Conservation (phyloP, 2,329 filamentous ascomycete genomes). For the Daldinia sp. region DNA sequence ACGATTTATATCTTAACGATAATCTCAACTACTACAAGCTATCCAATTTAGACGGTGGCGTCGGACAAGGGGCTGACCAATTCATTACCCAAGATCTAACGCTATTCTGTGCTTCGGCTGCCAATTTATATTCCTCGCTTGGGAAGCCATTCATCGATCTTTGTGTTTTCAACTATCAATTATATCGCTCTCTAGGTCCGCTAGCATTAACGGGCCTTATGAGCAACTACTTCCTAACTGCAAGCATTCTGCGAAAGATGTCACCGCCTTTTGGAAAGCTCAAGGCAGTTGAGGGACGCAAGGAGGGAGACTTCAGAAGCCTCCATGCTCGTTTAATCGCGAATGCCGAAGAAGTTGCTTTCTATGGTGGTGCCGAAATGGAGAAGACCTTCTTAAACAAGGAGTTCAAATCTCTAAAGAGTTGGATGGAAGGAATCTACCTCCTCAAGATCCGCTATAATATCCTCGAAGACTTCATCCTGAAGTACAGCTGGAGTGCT, state of each 20-base stretch:
- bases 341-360: constrained; percentile 97
- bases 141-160: constrained; percentile 99
- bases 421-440: constrained; percentile 99
- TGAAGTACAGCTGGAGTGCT: constrained; percentile 99
- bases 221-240: constrained; percentile 94
- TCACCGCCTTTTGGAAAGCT: constrained; percentile 97
- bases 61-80: constrained; percentile 92
- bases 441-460: constrained; percentile 98
- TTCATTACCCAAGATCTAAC: constrained; percentile 98
- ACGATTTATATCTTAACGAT: constrained; percentile 95
- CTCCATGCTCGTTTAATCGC: constrained; percentile 92
- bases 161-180: constrained; percentile 97
- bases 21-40: constrained; percentile 97
- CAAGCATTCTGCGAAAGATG: constrained; percentile 85
- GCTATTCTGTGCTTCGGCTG: constrained; percentile 91
- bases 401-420: constrained; percentile 92
- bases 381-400: constrained; percentile 92
- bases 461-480: constrained; percentile 96
- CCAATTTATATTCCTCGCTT: constrained; percentile 92
- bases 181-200: constrained; percentile 91
- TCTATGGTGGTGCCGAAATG: constrained; percentile 95
- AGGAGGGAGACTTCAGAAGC: constrained; percentile 94
- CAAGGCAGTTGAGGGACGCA: constrained; percentile 94
- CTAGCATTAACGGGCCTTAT: constrained; percentile 86
- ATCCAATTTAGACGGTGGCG: constrained; percentile 89